Conservation (phyloP, 169 alveolate genomes). For the Condylostoma magnum region DNA sequence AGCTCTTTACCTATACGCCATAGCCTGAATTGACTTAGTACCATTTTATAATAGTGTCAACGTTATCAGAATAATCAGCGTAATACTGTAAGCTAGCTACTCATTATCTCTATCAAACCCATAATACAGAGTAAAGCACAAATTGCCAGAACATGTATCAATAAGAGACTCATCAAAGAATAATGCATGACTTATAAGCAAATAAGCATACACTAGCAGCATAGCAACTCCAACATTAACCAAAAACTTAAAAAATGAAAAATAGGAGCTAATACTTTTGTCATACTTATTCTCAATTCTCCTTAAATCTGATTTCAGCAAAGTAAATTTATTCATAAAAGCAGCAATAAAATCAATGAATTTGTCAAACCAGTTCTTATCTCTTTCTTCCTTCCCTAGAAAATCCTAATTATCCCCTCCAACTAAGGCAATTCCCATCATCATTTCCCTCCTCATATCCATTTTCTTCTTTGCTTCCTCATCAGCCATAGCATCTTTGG, state of each 20-base stretch:
- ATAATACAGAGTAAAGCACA: conserved; percentile 39
- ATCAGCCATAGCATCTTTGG: background rate
- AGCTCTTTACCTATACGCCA: conserved; percentile 9
- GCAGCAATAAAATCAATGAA: background rate
- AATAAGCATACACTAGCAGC: conserved; percentile 11
- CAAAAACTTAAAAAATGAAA: conserved; percentile 43
- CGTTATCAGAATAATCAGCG: conserved; percentile 20
- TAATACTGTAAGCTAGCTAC: conserved; percentile 21
- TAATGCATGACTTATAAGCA: conserved; percentile 30
- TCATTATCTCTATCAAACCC: conserved; percentile 24
- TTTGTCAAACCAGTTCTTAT: conserved; percentile 2
- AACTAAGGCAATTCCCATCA: conserved; percentile 20
- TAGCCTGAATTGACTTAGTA: conserved; percentile 38
- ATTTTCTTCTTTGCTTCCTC: background rate
- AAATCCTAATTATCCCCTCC: conserved; percentile 10
- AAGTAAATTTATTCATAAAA: background rate
- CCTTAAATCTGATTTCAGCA: background rate
- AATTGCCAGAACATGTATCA: conserved; percentile 24
- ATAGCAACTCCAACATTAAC: conserved; percentile 39
- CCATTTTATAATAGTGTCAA: conserved; percentile 20
- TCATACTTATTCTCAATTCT: conserved; percentile 46
- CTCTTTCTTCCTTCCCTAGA: background rate
- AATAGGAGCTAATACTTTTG: conserved; percentile 44
- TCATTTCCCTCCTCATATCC: background rate
- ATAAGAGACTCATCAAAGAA: conserved; percentile 1